Evolutionary conservation across 306 rosid genomes (phyloP), one percentile per base, ranked within the genome.

Genomic region (Crataegus laevigata): DNA sequence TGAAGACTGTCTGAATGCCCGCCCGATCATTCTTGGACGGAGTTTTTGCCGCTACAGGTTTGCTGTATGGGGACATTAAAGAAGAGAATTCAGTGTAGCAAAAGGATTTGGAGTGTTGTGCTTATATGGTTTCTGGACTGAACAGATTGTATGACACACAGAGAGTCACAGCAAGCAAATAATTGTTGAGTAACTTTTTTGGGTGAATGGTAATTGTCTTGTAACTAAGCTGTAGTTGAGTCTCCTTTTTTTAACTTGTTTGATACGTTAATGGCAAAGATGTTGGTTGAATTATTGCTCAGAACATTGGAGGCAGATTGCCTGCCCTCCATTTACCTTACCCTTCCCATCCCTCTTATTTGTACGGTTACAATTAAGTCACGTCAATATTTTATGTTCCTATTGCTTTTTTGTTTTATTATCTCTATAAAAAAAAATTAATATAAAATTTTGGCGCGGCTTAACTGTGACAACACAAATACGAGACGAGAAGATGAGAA

Each of bases 1-100:
- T 21, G 58, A 19, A 29, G 66, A 59, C 78, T 30, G 3, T 17
- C 69, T n/a, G 40, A 60, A 61, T 68, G 79, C 76, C 72, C 60
- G 40, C 10, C 47, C 47, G 5, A 21, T 32, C 32, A 22, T 75
- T 45, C 11, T 61, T 80, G 71, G 65, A 69, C 14, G 25, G 40
- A 19, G 66, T 17, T 57, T 32, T 30, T 72, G 25, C 76, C 58
- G 76, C 38, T 63, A 18, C 76, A 72, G 57, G 40, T 59, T 59
- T 73, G 42, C 43, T 6, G 54, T 36, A 17, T 17, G 22, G 15
- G 11, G 52, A 36, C 66, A 22, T 22, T 15, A 15, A 25, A 25
- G 38, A 38, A 22, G 50, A 72, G 55, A 57, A 25, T 26, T 58
- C 63, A 24, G 30, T 14, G 8, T 11, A 60, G 65, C 17, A 60